Evolutionary conservation across 331 rosid species (phyloP).

Genomic region (Erythrophleum ivorense): DNA sequence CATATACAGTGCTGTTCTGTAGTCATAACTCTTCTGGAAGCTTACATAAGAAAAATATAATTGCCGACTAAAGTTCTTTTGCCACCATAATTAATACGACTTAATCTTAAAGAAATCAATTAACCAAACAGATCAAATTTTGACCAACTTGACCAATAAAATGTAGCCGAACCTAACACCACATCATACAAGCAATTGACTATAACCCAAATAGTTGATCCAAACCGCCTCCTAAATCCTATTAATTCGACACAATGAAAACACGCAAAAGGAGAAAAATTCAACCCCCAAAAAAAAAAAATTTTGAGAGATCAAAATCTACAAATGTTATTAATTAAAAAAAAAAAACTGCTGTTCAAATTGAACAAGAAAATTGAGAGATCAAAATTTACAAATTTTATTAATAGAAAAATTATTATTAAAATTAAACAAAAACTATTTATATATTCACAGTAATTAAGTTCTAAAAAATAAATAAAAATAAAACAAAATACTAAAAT

Average conservation of each 20-base stretch:
- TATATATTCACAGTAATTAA: not conserved
- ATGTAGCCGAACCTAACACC: slow-evolving; percentile 10
- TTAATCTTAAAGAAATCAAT: not conserved
- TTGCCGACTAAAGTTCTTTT: not conserved
- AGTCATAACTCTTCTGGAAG: not conserved
- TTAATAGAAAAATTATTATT: too few relatives aligned
- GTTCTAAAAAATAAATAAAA: not conserved
- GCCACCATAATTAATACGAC: not conserved
- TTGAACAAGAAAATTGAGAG: too few relatives aligned
- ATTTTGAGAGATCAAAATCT: not conserved
- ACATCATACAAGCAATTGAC: slow-evolving; percentile 12
- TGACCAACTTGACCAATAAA: slow-evolving; percentile 6
- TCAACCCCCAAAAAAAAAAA: not conserved
- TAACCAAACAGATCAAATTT: not conserved
- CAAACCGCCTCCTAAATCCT: not conserved
- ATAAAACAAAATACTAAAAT: not conserved
- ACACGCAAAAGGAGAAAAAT: not conserved
- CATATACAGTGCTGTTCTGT: not conserved
- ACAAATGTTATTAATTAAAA: too few relatives aligned
- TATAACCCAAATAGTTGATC: slow-evolving; percentile 22
- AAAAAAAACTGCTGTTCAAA: too few relatives aligned
- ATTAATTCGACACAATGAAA: not conserved
- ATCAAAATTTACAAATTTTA: too few relatives aligned
- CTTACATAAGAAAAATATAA: slow-evolving; percentile 25
- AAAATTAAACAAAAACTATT: too few relatives aligned